These are phyloP conservation scores for Pythium monospermum DNA, from an alignment of 352 stramenopile species.

Conservation along the genomic window DNA sequence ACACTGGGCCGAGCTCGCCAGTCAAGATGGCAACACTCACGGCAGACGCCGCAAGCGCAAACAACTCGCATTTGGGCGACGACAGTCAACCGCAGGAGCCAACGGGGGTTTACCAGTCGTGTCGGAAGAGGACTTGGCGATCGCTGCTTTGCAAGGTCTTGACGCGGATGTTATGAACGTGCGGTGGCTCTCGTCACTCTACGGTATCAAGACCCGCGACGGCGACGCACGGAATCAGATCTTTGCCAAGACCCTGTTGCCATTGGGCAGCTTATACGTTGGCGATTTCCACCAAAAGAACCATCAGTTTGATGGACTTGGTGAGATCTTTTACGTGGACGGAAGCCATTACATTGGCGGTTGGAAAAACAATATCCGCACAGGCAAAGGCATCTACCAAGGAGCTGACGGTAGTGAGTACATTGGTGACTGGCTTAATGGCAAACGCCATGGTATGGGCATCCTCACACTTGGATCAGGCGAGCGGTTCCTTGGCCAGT, in stretches of 20 bases:
- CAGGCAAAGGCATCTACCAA: conserved; percentile 67
- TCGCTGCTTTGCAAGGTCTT: conserved; percentile 10
- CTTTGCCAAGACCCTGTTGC: conserved; percentile 64
- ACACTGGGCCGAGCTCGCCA: conserved; percentile 44
- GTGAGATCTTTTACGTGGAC: conserved; percentile 79
- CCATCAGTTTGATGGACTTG: conserved; percentile 68
- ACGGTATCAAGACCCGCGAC: conserved; percentile 5
- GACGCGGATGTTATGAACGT: conserved; percentile 11
- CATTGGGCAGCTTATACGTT: conserved; percentile 66
- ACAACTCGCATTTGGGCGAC: conserved; percentile 29
- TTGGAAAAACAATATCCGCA: conserved; percentile 66
- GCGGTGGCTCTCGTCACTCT: conserved; percentile 54
- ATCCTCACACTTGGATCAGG: conserved; percentile 72
- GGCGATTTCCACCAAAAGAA: conserved; percentile 51
- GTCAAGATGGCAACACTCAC: conserved; percentile 24
- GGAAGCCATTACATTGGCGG: conserved; percentile 83
- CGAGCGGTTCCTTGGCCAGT: conserved; percentile 86
- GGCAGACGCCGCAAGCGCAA: conserved; percentile 25
- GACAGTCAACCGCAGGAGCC: background rate
- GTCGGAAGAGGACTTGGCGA: conserved; percentile 8
- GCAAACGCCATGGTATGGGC: conserved; percentile 76
- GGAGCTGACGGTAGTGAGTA: conserved; percentile 52
- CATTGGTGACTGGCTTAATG: conserved; percentile 65
- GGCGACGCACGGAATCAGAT: conserved; percentile 21
- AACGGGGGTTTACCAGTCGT: background rate